Conservation (phyloP, 2,329 filamentous ascomycete genomes). For the Trichoderma sp. region DNA sequence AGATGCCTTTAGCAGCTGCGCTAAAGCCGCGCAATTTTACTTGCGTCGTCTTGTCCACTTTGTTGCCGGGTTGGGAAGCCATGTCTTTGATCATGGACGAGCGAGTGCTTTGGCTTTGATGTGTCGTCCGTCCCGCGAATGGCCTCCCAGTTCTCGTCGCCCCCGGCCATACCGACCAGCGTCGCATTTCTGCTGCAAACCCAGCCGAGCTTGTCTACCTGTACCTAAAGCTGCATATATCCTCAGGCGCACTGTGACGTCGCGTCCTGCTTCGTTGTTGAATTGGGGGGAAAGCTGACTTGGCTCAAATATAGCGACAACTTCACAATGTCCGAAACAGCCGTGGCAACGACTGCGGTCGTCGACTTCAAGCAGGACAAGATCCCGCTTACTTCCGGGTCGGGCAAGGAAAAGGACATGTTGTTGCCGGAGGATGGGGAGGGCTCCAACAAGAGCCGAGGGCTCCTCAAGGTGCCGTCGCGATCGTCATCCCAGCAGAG, state of each 20-base stretch:
- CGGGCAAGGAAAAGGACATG: slow-evolving; percentile 44
- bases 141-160: not conserved
- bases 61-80: not conserved
- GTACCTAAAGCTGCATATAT: not conserved
- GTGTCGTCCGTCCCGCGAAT: not conserved
- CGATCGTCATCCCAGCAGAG: slow-evolving; percentile 59
- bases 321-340: slow-evolving; percentile 35
- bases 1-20: slow-evolving; percentile 9
- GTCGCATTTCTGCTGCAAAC: not conserved
- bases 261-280: not conserved
- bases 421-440: slow-evolving; percentile 42
- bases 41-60: not conserved
- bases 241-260: not conserved
- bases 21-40: slow-evolving; percentile 19
- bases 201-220: not conserved
- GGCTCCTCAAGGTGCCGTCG: slow-evolving; percentile 57
- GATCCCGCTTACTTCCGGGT: slow-evolving; percentile 35
- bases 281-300: slow-evolving; percentile 1
- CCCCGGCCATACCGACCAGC: not conserved
- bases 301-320: not conserved
- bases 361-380: slow-evolving; percentile 37
- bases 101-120: slow-evolving; percentile 4
- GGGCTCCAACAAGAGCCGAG: slow-evolving; percentile 48
- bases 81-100: not conserved
- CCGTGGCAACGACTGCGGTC: slow-evolving; percentile 26